Percentiles rank a stretch among this genome's conserved stretches.
Evolutionary conservation across 139 green algal species (phyloP).

Genomic region (Eudorina sp.): DNA sequence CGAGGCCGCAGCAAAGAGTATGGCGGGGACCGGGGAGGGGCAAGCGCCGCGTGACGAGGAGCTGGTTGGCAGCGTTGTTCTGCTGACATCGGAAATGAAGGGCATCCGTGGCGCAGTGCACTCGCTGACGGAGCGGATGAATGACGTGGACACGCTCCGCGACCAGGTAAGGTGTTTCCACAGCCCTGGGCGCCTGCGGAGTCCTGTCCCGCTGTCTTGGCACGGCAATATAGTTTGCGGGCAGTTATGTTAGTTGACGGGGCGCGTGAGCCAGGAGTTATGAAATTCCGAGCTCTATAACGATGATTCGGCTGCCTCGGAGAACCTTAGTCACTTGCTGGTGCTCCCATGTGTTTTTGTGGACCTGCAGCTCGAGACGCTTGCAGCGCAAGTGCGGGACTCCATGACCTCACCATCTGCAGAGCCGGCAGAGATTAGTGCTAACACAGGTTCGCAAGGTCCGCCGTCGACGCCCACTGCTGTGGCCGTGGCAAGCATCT

Average conservation of each 20-base stretch:
- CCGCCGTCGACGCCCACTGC: not conserved
- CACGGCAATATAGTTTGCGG: too few relatives aligned
- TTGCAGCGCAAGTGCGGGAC: slow-evolving; percentile 14
- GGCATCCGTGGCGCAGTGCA: not conserved
- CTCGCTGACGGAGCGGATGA: not conserved
- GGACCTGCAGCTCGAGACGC: not conserved
- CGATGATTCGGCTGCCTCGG: too few relatives aligned
- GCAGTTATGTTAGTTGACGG: too few relatives aligned
- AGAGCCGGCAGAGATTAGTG: not conserved
- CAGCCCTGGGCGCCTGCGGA: too few relatives aligned
- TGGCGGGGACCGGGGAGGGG: not conserved
- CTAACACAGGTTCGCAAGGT: not conserved
- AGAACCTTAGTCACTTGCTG: too few relatives aligned
- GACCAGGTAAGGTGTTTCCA: slow-evolving; percentile 43
- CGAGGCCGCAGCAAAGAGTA: too few relatives aligned
- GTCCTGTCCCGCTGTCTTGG: too few relatives aligned
- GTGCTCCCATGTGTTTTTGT: not conserved
- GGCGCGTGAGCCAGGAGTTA: too few relatives aligned
- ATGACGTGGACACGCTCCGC: not conserved
- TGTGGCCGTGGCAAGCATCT: slow-evolving; percentile 20
- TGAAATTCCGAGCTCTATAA: too few relatives aligned
- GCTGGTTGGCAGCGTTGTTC: not conserved
- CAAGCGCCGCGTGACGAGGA: not conserved
- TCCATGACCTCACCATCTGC: not conserved
- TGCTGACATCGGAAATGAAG: not conserved